Percentiles rank a stretch among this genome's conserved stretches.
These are phyloP conservation scores for Cyberlindnera maclurae DNA, from an alignment of 805 yeast genomes.

Conservation along the genomic window DNA sequence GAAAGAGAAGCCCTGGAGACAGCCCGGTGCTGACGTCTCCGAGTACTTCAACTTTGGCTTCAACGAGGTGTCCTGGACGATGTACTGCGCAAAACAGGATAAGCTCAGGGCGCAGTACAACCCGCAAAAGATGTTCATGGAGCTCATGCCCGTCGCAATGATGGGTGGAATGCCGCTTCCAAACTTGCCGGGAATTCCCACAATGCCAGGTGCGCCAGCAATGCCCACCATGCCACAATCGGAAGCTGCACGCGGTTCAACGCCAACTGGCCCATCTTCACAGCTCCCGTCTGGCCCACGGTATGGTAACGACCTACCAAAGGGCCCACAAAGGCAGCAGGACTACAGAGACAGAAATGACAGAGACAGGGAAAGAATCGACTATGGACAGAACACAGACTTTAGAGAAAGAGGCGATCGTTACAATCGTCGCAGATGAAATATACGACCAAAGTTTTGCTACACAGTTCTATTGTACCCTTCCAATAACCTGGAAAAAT, in stretches of 20 bases:
- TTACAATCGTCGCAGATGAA: neutral
- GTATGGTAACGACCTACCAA: constrained; percentile 6
- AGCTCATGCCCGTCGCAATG: constrained; percentile 39
- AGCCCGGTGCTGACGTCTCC: constrained; percentile 91
- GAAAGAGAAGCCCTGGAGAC: constrained; percentile 96
- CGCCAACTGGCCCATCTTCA: constrained; percentile 6
- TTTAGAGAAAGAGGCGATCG: constrained; percentile 22
- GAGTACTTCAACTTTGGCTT: constrained; percentile 97
- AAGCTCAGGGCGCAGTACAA: constrained; percentile 71
- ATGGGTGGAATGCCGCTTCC: constrained; percentile 27
- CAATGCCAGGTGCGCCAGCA: constrained; percentile 23
- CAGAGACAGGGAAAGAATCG: constrained; percentile 8
- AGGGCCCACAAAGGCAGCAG: constrained; percentile 13
- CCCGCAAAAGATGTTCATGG: constrained; percentile 71
- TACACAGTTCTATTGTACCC: too few species aligned
- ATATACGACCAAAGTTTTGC: neutral
- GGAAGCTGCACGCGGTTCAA: neutral
- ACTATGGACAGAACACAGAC: constrained; percentile 3
- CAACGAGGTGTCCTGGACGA: constrained; percentile 94
- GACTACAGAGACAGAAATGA: constrained; percentile 17
- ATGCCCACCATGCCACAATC: constrained; percentile 17
- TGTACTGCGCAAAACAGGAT: constrained; percentile 85
- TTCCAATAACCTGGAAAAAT: neutral
- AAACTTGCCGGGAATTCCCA: constrained; percentile 23
- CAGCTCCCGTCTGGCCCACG: neutral